These are phyloP conservation scores for Xylaria hypoxylon DNA, from an alignment of 2,329 filamentous ascomycete genomes.

Conservation along the genomic window DNA sequence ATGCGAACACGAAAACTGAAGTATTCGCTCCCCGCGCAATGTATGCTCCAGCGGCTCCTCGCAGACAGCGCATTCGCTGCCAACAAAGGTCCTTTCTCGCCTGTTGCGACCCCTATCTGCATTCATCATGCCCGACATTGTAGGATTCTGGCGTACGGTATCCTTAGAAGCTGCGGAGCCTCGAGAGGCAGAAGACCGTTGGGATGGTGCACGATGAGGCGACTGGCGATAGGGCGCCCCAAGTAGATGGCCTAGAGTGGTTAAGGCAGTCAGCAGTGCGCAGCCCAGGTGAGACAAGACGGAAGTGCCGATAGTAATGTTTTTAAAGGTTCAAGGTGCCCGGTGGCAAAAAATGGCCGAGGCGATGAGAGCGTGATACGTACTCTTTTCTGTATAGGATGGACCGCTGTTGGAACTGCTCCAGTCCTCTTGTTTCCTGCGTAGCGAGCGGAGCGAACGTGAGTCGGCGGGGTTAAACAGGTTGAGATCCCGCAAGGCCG, in stretches of 20 bases:
- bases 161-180: constrained; percentile 54
- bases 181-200: constrained; percentile 55
- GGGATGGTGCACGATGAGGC: constrained; percentile 52
- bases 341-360: constrained; percentile 33
- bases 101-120: constrained; percentile 82
- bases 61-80: constrained; percentile 93
- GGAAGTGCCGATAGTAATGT: constrained; percentile 13
- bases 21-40: constrained; percentile 88
- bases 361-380: constrained; percentile 40
- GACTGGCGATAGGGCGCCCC: constrained; percentile 51
- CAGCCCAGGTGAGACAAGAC: constrained; percentile 34
- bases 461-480: constrained; percentile 56
- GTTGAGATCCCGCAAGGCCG: constrained; percentile 54
- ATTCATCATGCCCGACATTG: constrained; percentile 75
- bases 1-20: constrained; percentile 97
- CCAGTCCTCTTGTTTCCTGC: constrained; percentile 49
- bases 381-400: constrained; percentile 58
- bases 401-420: constrained; percentile 46
- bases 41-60: constrained; percentile 98
- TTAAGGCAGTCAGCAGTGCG: constrained; percentile 44
- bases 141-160: constrained; percentile 49
- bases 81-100: constrained; percentile 93
- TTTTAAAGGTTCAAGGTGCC: constrained; percentile 34
- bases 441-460: constrained; percentile 49
- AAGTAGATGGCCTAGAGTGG: constrained; percentile 54